Evolutionary conservation across 257 asterid genomes (phyloP), one percentile per base, ranked within the genome.

Genomic region (Scutellaria minor): DNA sequence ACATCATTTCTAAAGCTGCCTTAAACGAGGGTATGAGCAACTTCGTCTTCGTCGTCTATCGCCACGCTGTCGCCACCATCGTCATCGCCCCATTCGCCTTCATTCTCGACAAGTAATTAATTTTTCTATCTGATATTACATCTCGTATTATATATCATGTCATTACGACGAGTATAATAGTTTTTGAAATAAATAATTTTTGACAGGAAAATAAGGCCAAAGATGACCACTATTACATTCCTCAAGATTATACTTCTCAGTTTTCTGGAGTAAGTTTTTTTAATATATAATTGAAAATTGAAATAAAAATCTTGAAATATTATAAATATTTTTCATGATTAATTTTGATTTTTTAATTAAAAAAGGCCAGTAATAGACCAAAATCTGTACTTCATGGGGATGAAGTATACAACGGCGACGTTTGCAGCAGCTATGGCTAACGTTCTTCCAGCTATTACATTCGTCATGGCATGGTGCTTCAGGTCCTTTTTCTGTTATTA

Each of bases 341-440:
- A 27, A 27, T 27, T 27, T 27, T 27, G 35, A 27, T 31, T 31
- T 18, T 9, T 54, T 31, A 13, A 11, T 15, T 2, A 20, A 8
- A 20, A 31, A 44, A 93, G 99, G 88, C 99, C 99, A 3, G 99
- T 95, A 5, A 92, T 92, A 55, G 99, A 95, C 75, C 99, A 95
- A 74, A 95, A 95, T 78, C 88, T 95, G 61, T 95, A 92, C 78
- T 90, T 87, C 74, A 59, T 95, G 81, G 99, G 99, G 64, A 83
- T 95, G 97, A 95, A 90, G 77, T 84, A 85, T 79, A 95, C 99
- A 44, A 95, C 98, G 13, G 98, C 99, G 13, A 95, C 99, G 20
- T 95, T 95, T 85, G 98, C 97, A 18, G 95, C 96, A 11, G 98
- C 99, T 18, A 95, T 95, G 99, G 78, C 86, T 20, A 95, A 95